Conservation (phyloP, 345 rosid species). For the Heritiera fomes region DNA sequence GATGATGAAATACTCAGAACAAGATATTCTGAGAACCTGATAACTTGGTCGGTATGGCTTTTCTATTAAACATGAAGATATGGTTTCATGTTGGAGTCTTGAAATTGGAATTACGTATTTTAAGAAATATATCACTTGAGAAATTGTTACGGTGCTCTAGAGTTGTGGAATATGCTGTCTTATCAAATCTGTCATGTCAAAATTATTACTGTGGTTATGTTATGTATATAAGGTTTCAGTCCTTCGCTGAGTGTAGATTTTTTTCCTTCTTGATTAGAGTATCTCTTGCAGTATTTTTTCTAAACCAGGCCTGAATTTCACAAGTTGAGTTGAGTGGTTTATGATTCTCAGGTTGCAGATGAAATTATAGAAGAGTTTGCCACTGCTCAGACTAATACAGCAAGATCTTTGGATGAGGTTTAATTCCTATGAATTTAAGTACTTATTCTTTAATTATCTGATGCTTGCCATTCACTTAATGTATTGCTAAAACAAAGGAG, state of each 20-base stretch:
- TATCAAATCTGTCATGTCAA: neutral
- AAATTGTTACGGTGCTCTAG: neutral
- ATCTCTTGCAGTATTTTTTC: neutral
- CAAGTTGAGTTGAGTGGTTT: slow-evolving; percentile 9
- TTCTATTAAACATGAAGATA: too few species aligned
- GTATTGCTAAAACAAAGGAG: neutral
- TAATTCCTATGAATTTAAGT: slow-evolving; percentile 7
- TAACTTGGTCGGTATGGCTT: too few species aligned
- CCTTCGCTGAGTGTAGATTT: neutral
- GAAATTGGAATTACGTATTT: neutral
- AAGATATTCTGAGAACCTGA: neutral
- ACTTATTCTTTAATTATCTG: neutral
- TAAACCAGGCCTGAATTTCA: neutral
- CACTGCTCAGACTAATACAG: slow-evolving; percentile 24
- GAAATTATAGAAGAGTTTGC: slow-evolving; percentile 45
- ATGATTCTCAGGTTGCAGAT: slow-evolving; percentile 41
- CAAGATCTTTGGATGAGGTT: slow-evolving; percentile 42
- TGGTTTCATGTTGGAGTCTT: neutral
- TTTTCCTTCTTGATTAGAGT: neutral
- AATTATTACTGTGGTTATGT: neutral
- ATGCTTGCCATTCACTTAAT: slow-evolving; percentile 6
- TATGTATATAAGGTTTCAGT: neutral
- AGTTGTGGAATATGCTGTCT: neutral
- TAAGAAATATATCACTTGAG: neutral
- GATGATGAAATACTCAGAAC: too few species aligned